These are phyloP conservation scores for Cryptococcus depauperatus DNA, from an alignment of 1,284 basidiomycete species.

Conservation along the genomic window DNA sequence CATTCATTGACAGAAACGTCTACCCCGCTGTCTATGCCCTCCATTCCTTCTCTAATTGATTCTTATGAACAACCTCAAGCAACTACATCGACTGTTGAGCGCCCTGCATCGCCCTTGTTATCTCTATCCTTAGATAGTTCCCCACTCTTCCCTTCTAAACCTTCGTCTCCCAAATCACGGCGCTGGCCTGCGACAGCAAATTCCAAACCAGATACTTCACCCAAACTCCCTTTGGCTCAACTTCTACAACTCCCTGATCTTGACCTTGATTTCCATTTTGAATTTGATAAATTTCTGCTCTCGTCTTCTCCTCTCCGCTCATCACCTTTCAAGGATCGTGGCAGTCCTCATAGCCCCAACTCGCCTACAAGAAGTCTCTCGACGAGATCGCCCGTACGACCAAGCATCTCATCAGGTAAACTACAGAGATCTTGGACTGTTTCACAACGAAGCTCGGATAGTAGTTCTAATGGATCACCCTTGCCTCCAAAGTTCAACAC, in stretches of 20 bases:
- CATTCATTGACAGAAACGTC: neutral
- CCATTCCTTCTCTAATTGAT: neutral
- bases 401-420: conserved; percentile 2
- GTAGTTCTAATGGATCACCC: no score
- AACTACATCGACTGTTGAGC: conserved; percentile 2
- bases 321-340: conserved; percentile 17
- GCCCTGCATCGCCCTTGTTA: conserved; percentile 6
- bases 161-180: conserved; percentile 14
- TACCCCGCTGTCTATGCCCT: neutral
- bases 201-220: conserved; percentile 5
- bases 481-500: no score
- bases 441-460: no score
- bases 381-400: conserved; percentile 7
- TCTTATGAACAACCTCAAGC: neutral
- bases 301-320: conserved; percentile 21
- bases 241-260: conserved; percentile 41
- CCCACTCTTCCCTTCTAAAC: neutral
- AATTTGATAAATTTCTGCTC: conserved; percentile 28
- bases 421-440: conserved; percentile 14
- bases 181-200: conserved; percentile 1
- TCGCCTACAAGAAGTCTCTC: conserved; percentile 13
- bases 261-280: conserved; percentile 37
- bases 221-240: conserved; percentile 18
- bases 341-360: conserved; percentile 3
- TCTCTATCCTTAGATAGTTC: neutral